These are phyloP conservation scores for Chlorella sp. DNA, from an alignment of 139 green algal species.

Conservation along the genomic window DNA sequence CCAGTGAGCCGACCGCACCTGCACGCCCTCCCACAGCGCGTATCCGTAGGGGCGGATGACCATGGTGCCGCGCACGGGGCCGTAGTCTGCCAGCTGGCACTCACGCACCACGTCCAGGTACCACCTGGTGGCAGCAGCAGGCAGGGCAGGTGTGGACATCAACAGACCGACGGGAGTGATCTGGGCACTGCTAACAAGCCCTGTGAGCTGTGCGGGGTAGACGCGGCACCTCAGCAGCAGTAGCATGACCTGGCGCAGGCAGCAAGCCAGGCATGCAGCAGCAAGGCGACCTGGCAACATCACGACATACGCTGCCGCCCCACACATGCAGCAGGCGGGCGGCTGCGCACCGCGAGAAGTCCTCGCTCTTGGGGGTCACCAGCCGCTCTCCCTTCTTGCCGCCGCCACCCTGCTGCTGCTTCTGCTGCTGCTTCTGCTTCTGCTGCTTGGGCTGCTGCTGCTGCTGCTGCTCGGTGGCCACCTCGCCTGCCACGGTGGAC, in stretches of 20 bases:
- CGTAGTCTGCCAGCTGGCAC: conserved; percentile 97
- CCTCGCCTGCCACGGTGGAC: conserved; percentile 10
- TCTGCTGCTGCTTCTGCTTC: conserved; percentile 46
- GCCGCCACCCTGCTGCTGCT: conserved; percentile 24
- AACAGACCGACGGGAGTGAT: too few relatives aligned
- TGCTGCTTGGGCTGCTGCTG: conserved; percentile 41
- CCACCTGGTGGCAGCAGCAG: conserved; percentile 56
- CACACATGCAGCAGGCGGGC: too few relatives aligned
- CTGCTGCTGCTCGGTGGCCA: conserved; percentile 22
- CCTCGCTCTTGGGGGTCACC: conserved; percentile 86
- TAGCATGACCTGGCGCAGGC: too few relatives aligned
- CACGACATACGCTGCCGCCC: too few relatives aligned
- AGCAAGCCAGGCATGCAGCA: too few relatives aligned
- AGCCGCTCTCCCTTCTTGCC: conserved; percentile 56
- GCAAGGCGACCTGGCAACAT: too few relatives aligned
- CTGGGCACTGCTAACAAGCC: too few relatives aligned
- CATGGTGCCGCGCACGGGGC: conserved; percentile 98
- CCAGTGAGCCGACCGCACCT: conserved; percentile 30
- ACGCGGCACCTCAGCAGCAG: too few relatives aligned
- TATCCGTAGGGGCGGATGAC: conserved; percentile 98
- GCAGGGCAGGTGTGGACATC: background rate
- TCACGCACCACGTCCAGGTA: conserved; percentile 98
- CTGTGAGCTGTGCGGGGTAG: too few relatives aligned
- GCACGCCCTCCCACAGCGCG: conserved; percentile 80
- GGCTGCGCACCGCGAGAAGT: conserved; percentile 79